Conservation (phyloP, 805 yeast species). For the Candida lessepsii region DNA sequence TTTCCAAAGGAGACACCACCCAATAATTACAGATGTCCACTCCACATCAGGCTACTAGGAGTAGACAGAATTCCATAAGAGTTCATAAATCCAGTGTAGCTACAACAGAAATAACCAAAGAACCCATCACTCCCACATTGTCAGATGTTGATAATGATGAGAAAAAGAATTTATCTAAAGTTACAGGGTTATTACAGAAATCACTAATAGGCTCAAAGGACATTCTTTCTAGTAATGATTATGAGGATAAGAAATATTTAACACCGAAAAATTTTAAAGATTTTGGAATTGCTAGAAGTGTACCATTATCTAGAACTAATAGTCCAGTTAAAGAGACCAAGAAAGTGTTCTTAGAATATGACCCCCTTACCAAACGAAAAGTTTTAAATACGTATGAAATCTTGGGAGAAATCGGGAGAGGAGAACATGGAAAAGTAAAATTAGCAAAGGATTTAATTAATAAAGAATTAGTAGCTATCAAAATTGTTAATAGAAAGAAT, state of each 20-base stretch:
- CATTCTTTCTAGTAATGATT: slow-evolving; percentile 8
- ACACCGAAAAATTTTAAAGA: slow-evolving; percentile 2
- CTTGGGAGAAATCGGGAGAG: slow-evolving; percentile 81
- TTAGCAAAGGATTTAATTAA: slow-evolving; percentile 73
- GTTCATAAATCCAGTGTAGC: slow-evolving; percentile 15
- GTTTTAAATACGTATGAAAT: slow-evolving; percentile 89
- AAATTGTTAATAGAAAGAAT: slow-evolving; percentile 75
- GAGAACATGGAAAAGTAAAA: slow-evolving; percentile 99
- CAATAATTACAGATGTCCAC: slow-evolving; percentile 3
- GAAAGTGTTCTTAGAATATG: slow-evolving; percentile 77
- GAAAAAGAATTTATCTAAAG: slow-evolving; percentile 29
- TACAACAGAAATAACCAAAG: slow-evolving; percentile 16
- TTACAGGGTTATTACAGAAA: slow-evolving; percentile 30
- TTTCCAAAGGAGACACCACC: too few relatives aligned
- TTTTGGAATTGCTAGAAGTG: slow-evolving; percentile 4
- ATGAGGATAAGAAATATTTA: slow-evolving; percentile 1
- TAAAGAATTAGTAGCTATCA: slow-evolving; percentile 80
- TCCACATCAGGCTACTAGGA: slow-evolving; percentile 9
- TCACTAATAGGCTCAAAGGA: slow-evolving; percentile 18
- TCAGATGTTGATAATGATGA: slow-evolving; percentile 11
- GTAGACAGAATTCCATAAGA: slow-evolving; percentile 14
- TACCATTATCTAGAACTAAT: slow-evolving; percentile 14
- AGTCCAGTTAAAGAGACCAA: slow-evolving; percentile 78
- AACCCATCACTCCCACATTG: slow-evolving; percentile 13
- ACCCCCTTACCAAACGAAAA: slow-evolving; percentile 80